Evolutionary conservation across 2,329 filamentous ascomycete genomes (phyloP).

Genomic region (Phaeosphaeria sp.): DNA sequence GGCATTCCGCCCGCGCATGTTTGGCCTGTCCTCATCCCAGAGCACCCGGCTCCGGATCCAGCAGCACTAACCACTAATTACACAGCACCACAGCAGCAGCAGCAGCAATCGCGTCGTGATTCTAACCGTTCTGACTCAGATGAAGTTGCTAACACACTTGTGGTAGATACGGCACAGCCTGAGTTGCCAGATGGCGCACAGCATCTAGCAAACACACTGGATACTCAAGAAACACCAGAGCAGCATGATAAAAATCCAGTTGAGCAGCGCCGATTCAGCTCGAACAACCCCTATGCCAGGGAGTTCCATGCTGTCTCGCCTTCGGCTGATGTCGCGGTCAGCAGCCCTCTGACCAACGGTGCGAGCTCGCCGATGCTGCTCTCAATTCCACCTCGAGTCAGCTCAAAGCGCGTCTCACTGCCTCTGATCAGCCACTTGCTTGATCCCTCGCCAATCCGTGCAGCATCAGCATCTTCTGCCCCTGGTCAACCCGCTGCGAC

Average conservation of each 20-base stretch:
- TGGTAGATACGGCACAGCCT: background rate
- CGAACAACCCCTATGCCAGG: conserved; percentile 8
- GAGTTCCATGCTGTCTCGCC: conserved; percentile 21
- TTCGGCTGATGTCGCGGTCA: conserved; percentile 5
- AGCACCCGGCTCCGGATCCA: conserved; percentile 10
- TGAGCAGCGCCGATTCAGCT: conserved; percentile 1
- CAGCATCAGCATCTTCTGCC: background rate
- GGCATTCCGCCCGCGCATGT: conserved; percentile 32
- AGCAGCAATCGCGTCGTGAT: conserved; percentile 9
- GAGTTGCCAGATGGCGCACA: background rate
- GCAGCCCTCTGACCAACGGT: conserved; percentile 12
- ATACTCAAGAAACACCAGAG: background rate
- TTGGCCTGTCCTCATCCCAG: conserved; percentile 39
- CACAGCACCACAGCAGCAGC: background rate
- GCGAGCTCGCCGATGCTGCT: conserved; percentile 1
- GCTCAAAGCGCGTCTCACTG: conserved; percentile 25
- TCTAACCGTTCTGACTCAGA: conserved; percentile 6
- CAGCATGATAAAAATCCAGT: background rate
- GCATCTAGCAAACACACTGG: background rate
- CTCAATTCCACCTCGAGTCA: conserved; percentile 17
- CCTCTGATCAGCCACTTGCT: conserved; percentile 1
- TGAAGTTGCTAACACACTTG: conserved; percentile 1
- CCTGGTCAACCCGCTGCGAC: background rate
- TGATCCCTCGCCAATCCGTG: background rate
- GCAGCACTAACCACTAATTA: background rate